Evolutionary conservation across 2,329 filamentous ascomycete genomes (phyloP), one percentile per base, ranked within the genome.

Genomic region (Xylariaceae sp.): DNA sequence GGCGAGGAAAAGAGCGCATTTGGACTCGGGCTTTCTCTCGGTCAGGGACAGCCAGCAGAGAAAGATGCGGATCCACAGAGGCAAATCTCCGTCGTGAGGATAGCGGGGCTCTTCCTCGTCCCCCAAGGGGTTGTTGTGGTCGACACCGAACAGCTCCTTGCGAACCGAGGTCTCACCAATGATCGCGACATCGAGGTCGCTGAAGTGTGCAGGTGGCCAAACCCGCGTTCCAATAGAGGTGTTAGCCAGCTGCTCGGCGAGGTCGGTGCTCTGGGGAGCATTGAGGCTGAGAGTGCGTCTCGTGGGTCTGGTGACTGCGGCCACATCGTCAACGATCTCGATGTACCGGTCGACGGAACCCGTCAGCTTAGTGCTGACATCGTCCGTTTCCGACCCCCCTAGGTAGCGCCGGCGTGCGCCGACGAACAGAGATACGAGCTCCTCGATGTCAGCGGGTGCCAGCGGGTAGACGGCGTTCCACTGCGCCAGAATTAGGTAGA

Each of bases 131-230:
- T 46, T 19, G 4, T 43, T 7, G 16, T 32, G 14, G 12, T 52
- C 48, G 7, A 64, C 16, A n/a, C 58, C 63, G 40, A 54, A 65
- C n/a, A 65, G 37, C 16, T 50, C 32, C 29, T 50, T 46, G 20
- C 60, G 51, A 6, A 50, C 50, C 2, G 20, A 23, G 0, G 23
- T 23, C 41, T 61, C 49, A 3, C 42, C 60, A 21, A 65, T 48
- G 20, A 64, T 53, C 6, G 60, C 63, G 19, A 60, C 21, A 12
- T 64, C 62, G 6, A 53, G 10, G 4, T 21, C 20, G 16, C 47
- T 26, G 48, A 60, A 57, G 42, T 57, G 45, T 2, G 18, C n/a
- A 1, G 59, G 56, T 2, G 62, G 63, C 63, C 63, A 65, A 9
- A 43, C 10, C 18, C 21, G 18, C 12, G 14, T 9, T 0, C 2